Base-by-base conservation (phyloP, 345 rosid species). In the Euphorbia lathyris region DNA sequence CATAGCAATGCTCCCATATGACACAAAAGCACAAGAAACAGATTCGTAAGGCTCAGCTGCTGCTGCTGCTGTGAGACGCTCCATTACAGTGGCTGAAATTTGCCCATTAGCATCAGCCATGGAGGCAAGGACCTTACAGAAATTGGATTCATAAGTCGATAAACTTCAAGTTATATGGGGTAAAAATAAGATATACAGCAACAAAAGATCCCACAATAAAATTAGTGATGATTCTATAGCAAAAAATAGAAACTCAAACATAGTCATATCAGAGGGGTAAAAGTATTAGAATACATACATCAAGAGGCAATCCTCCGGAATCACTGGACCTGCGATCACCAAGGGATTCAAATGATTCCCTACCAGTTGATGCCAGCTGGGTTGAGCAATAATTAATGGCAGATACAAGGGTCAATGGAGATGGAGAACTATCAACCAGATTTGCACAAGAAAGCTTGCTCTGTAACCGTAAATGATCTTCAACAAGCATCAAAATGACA, bases 41-140 rank as follows among this genome's bases (percentile, higher is more conserved):
- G 98, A 92, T 74, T 86, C 94, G 79, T 90, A 96, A 71, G 99
- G 98, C 70, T 96, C 99, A 48, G 98, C 97, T 69, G 98, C 99
- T 56, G 94, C 90, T 0, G 95, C 99, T 63, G 98, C 98, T 67
- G 96, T 86, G 51, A 96, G 91, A 67, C 98, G 92, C 81, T 96
- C 99, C 98, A 96, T 90, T 66, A 79, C 89, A 70, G 86, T 74
- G 52, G 93, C 86, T 74, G 99, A 92, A 71, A 92, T 88, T 84
- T 82, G 97, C 74, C 99, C 98, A 76, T 86, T 92, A 59, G 91
- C 86, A 86, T 92, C 99, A 77, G 98, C 97, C 99, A 96, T 92
- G 81, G 97, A 90, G 76, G 97, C 94, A 72, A 95, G 96, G 74
- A 92, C 91, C 99, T 94, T 79, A 23, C 58, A 56, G 61, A 80